Conservation (phyloP, 164 flowering plant genomes). For the Magnolia sinica region DNA sequence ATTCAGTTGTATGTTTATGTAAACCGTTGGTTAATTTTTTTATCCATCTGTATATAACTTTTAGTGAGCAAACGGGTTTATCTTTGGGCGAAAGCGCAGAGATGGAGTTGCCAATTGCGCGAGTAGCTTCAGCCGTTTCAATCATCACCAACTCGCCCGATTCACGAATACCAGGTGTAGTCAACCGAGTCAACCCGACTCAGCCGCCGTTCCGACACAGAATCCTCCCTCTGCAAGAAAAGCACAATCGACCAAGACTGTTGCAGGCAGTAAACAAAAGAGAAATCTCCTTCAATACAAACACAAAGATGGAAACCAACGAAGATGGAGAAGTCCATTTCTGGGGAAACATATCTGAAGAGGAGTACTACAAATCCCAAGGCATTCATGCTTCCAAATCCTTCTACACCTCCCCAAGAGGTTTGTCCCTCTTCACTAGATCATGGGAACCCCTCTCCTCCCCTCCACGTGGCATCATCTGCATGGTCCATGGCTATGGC, state of each 20-base stretch:
- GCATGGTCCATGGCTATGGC: slow-evolving; percentile 91
- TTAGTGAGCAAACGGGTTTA: too few relatives aligned
- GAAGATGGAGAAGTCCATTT: slow-evolving; percentile 21
- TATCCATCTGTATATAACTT: too few relatives aligned
- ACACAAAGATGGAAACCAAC: neutral
- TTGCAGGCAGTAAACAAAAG: neutral
- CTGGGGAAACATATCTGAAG: slow-evolving; percentile 75
- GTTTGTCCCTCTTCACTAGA: slow-evolving; percentile 74
- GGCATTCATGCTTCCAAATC: slow-evolving; percentile 49
- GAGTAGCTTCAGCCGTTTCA: too few relatives aligned
- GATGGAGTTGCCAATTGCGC: too few relatives aligned
- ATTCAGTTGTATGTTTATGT: too few relatives aligned
- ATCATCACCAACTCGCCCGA: too few relatives aligned
- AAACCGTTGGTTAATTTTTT: too few relatives aligned
- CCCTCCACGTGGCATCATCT: slow-evolving; percentile 66
- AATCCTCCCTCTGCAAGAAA: neutral
- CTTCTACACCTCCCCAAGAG: slow-evolving; percentile 66
- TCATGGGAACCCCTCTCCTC: slow-evolving; percentile 64
- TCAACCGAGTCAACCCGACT: too few relatives aligned
- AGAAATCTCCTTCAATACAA: neutral
- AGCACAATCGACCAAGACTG: neutral
- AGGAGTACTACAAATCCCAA: slow-evolving; percentile 53
- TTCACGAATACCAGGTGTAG: too few relatives aligned
- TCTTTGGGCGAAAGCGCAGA: too few relatives aligned
- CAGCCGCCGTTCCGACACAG: too few relatives aligned